Conservation (phyloP, 257 asterid species). For the Salvia miltiorrhiza region DNA sequence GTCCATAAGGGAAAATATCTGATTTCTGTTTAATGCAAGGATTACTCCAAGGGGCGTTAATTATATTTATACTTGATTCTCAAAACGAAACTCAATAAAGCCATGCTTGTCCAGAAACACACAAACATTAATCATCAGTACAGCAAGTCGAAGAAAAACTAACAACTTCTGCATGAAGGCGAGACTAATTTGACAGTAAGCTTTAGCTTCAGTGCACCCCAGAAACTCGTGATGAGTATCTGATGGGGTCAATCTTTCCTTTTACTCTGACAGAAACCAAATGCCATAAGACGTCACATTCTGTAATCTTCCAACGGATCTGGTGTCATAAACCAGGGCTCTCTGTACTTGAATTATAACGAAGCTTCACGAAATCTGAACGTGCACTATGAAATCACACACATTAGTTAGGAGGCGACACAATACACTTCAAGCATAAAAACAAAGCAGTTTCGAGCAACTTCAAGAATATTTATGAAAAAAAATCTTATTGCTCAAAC, state of each 20-base stretch:
- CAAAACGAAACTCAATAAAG: constrained; percentile 3
- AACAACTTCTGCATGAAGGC: constrained; percentile 29
- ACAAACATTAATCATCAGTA: constrained; percentile 20
- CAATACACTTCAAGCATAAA: background rate
- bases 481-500: background rate
- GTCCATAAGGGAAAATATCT: background rate
- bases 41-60: background rate
- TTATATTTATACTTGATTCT: background rate
- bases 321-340: constrained; percentile 24
- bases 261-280: constrained; percentile 13
- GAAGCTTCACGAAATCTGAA: constrained; percentile 19
- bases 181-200: constrained; percentile 6
- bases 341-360: constrained; percentile 15
- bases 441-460: background rate
- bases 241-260: constrained; percentile 20
- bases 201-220: constrained; percentile 19
- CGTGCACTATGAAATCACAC: constrained; percentile 19
- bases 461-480: background rate
- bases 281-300: constrained; percentile 22
- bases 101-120: constrained; percentile 22
- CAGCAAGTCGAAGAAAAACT: constrained; percentile 21
- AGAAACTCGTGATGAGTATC: constrained; percentile 13
- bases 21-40: constrained; percentile 4
- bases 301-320: constrained; percentile 22
- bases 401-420: background rate